These are phyloP conservation scores for Saccharomycopsis selenospora DNA, from an alignment of 805 yeast species.

Conservation along the genomic window DNA sequence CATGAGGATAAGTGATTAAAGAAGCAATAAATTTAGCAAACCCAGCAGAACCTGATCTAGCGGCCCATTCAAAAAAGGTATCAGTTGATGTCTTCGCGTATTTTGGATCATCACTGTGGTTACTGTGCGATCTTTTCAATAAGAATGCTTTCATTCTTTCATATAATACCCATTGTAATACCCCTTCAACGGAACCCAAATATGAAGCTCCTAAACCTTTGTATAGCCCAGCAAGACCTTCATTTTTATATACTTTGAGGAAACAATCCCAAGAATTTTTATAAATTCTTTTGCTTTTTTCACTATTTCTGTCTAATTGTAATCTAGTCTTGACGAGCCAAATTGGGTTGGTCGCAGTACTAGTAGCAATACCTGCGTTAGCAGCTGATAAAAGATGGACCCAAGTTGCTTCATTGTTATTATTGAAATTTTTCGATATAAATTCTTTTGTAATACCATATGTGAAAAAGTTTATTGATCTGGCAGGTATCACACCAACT, in stretches of 20 bases:
- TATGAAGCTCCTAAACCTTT: conserved; percentile 93
- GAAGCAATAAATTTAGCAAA: conserved; percentile 92
- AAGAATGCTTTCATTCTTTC: conserved; percentile 86
- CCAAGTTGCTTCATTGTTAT: conserved; percentile 75
- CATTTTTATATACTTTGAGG: conserved; percentile 56
- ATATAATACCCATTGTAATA: conserved; percentile 92
- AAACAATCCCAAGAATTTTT: conserved; percentile 83
- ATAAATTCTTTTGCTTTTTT: conserved; percentile 49
- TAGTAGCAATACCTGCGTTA: conserved; percentile 86
- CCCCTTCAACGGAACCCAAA: conserved; percentile 86
- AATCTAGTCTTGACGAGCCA: conserved; percentile 95
- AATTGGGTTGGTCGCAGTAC: conserved; percentile 95
- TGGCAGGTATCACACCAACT: conserved; percentile 96
- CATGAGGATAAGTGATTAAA: conserved; percentile 91
- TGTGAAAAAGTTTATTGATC: conserved; percentile 93
- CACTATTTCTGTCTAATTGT: conserved; percentile 75
- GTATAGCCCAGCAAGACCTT: conserved; percentile 77
- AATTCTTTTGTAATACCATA: conserved; percentile 89
- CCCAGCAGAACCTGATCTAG: conserved; percentile 96
- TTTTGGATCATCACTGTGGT: conserved; percentile 30
- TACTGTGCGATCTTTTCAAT: conserved; percentile 37
- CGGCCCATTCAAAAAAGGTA: conserved; percentile 79
- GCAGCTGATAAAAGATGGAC: conserved; percentile 83
- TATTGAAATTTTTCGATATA: conserved; percentile 55
- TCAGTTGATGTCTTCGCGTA: conserved; percentile 42